phyloP scores from a whole-genome alignment of 371 early-diverging fungal species.

The Mucor irregularis region DNA sequence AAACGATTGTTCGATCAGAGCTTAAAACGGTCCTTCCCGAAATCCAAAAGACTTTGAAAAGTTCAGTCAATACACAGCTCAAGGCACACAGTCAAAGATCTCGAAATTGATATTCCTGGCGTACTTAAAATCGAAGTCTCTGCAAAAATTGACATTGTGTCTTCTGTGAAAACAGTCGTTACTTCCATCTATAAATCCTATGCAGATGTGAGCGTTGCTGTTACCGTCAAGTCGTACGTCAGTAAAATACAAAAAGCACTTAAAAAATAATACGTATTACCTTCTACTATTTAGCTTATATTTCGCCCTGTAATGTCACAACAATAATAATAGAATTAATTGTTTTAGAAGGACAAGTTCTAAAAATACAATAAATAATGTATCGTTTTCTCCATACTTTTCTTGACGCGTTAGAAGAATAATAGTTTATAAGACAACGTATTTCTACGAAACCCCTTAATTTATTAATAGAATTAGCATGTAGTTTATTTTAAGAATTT shows the following conservation, averaged over 20 bases:
- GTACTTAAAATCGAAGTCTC: conserved; percentile 3
- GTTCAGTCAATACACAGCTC: not conserved
- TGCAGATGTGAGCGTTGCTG: conserved; percentile 7
- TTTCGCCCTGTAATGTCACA: too few species aligned
- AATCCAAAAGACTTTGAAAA: not conserved
- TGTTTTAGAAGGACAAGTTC: too few species aligned
- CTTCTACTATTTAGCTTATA: too few species aligned
- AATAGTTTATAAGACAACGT: too few species aligned
- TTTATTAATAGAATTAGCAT: too few species aligned
- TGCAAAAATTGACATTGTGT: not conserved
- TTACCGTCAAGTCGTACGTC: conserved; percentile 6
- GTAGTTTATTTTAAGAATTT: too few species aligned
- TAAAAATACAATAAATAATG: not conserved
- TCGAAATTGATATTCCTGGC: conserved; percentile 12
- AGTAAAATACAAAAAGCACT: not conserved
- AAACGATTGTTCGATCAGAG: not conserved
- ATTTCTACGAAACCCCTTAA: too few species aligned
- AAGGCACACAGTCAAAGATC: conserved; percentile 6
- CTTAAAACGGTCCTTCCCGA: not conserved
- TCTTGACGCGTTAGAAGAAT: not conserved
- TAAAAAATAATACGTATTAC: too few species aligned
- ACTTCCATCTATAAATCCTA: not conserved
- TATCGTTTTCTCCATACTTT: not conserved
- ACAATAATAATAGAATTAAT: too few species aligned
- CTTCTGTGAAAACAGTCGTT: not conserved